Evolutionary conservation across 768 basidiomycete genomes (phyloP), one percentile per base, ranked within the genome.

Genomic region (Mycena rebaudengoi): DNA sequence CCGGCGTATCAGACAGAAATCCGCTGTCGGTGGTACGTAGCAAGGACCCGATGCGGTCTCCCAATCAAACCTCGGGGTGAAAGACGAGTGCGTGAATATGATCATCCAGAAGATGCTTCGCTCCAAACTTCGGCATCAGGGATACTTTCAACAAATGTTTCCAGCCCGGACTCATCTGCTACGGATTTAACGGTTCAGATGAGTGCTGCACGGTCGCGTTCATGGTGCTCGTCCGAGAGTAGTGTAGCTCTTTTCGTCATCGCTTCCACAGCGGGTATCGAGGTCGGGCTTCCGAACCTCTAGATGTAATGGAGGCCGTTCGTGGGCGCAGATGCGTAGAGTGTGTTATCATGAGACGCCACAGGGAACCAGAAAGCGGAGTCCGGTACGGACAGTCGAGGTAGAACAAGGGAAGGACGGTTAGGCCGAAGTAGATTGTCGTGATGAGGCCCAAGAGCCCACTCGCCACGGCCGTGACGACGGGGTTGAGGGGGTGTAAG

Each of bases 181-280:
- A 55, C 33, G 3, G 60, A 61, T 20, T 46, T 52, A 11, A 45
- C 32, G 3, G 48, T 50, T 43, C 60, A 61, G 21, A 44, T 37
- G 21, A 61, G 60, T 5, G 60, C 60, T 1, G n/a, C 12, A 4
- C n/a, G 16, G 30, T 63, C 62, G 20, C 62, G 26, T 7, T 14
- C 44, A 4, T 7, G 14, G 0, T 20, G 28, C 13, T 14, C 20
- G 4, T n/a, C n/a, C n/a, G n/a, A n/a, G n/a, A n/a, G n/a, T n/a
- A n/a, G n/a, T n/a, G n/a, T n/a, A n/a, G n/a, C n/a, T n/a, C n/a
- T n/a, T n/a, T n/a, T n/a, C n/a, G n/a, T n/a, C n/a, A n/a, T n/a
- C n/a, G n/a, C n/a, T n/a, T n/a, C n/a, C n/a, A n/a, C n/a, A n/a
- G n/a, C n/a, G n/a, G n/a, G n/a, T n/a, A n/a, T n/a, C n/a, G n/a